Conservation (phyloP, 345 rosid species). For the Clarkia xantiana region DNA sequence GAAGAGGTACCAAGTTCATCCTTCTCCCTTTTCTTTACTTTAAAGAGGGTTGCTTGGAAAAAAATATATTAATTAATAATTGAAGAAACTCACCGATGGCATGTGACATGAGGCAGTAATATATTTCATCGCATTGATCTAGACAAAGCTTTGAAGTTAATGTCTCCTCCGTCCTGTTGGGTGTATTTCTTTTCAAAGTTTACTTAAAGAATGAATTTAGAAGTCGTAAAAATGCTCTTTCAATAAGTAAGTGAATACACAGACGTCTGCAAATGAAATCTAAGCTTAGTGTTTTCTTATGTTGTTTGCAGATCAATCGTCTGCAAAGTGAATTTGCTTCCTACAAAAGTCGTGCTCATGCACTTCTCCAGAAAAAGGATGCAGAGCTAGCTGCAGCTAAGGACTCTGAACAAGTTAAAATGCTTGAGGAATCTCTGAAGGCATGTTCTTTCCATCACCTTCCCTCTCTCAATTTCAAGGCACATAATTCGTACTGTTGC, state of each 20-base stretch:
- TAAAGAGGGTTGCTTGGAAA: too few species aligned
- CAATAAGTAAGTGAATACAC: too few species aligned
- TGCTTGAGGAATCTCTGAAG: constrained; percentile 81
- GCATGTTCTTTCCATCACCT: constrained; percentile 14
- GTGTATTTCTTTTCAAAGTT: too few species aligned
- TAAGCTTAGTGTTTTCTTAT: neutral
- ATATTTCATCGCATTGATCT: too few species aligned
- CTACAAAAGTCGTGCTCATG: constrained; percentile 84
- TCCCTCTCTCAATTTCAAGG: neutral
- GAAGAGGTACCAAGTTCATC: constrained; percentile 49
- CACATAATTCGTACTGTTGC: too few species aligned
- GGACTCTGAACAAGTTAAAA: constrained; percentile 70
- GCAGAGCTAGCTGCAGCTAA: constrained; percentile 73
- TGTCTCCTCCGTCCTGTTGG: too few species aligned
- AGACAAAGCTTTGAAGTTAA: too few species aligned
- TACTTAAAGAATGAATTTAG: too few species aligned
- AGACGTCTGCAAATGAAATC: neutral
- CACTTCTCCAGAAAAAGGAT: constrained; percentile 90
- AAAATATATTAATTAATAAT: too few species aligned
- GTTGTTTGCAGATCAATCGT: constrained; percentile 41
- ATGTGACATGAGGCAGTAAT: too few species aligned
- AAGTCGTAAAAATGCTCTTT: too few species aligned
- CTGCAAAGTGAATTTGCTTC: constrained; percentile 87
- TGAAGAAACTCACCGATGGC: too few species aligned
- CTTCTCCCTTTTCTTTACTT: neutral